Evolutionary conservation across 768 basidiomycete species (phyloP).

Genomic region (Russula earlei): DNA sequence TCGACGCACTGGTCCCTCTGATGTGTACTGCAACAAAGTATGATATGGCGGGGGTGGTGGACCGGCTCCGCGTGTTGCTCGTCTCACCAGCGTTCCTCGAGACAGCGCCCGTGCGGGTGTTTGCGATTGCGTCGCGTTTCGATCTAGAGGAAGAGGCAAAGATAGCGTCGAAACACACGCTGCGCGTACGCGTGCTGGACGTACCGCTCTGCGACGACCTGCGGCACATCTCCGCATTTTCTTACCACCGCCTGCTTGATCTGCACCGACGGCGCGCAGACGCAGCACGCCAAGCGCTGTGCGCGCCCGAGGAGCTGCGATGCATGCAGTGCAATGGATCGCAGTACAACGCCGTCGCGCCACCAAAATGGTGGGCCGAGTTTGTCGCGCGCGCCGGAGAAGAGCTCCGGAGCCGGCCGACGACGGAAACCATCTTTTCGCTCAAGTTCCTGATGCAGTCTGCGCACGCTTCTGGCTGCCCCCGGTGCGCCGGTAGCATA

Average conservation of each 20-base stretch:
- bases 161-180: constrained; percentile 50
- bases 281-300: constrained; percentile 40
- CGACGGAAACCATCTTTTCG: constrained; percentile 50
- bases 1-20: constrained; percentile 45
- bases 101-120: constrained; percentile 48
- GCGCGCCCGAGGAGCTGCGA: constrained; percentile 40
- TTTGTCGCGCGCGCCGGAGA: constrained; percentile 48
- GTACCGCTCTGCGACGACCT: constrained; percentile 53
- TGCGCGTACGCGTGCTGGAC: constrained; percentile 43
- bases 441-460: constrained; percentile 48
- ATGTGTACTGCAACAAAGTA: constrained; percentile 55
- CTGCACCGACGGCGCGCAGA: constrained; percentile 47
- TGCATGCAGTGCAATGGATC: constrained; percentile 62
- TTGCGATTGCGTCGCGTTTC: constrained; percentile 59
- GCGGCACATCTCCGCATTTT: constrained; percentile 55
- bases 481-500: constrained; percentile 58
- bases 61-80: constrained; percentile 42
- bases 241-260: constrained; percentile 54
- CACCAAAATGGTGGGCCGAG: constrained; percentile 63
- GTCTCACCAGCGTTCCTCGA: constrained; percentile 40
- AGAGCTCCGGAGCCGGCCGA: constrained; percentile 48
- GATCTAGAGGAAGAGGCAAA: constrained; percentile 55
- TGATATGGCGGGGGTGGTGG: constrained; percentile 41
- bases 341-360: constrained; percentile 34
- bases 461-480: constrained; percentile 43